phyloP scores from a whole-genome alignment of 2,329 filamentous ascomycete genomes.

The Venturia aucupariae region DNA sequence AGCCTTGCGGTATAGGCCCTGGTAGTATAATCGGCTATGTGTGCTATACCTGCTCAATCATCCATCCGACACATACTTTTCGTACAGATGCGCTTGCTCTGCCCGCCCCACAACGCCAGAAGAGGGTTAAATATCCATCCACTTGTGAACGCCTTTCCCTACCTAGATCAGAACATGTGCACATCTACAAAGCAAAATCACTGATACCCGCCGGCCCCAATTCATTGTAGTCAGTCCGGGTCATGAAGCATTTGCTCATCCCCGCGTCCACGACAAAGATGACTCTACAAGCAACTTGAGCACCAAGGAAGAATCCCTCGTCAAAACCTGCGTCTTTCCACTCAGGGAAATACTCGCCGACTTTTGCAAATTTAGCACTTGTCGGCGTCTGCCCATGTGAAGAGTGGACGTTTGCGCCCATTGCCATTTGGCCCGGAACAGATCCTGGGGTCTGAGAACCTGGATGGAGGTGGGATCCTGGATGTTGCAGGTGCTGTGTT shows the following conservation, averaged over 20 bases:
- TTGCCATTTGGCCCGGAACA: constrained; percentile 21
- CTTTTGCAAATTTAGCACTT: constrained; percentile 65
- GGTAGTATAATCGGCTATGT: too few species aligned
- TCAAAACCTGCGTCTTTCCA: constrained; percentile 73
- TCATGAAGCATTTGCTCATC: constrained; percentile 59
- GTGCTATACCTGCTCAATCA: too few species aligned
- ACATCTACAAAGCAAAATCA: constrained; percentile 32
- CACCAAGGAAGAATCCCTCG: constrained; percentile 77
- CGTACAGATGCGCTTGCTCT: neutral
- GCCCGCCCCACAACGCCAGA: neutral
- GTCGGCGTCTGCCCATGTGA: constrained; percentile 70
- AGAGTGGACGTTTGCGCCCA: constrained; percentile 45
- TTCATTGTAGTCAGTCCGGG: constrained; percentile 58
- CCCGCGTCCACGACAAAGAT: constrained; percentile 62
- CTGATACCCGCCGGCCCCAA: constrained; percentile 56
- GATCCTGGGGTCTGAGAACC: constrained; percentile 16
- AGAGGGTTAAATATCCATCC: neutral
- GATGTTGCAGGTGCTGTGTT: constrained; percentile 50
- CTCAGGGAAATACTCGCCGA: constrained; percentile 80
- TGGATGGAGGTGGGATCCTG: constrained; percentile 15
- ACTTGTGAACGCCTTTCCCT: neutral
- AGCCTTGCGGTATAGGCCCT: too few species aligned
- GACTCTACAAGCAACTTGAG: constrained; percentile 74
- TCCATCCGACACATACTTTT: neutral
- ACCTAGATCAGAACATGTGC: neutral